Conservation (phyloP, 2,329 filamentous ascomycete genomes). For the Rhinocladiella mackenziei region DNA sequence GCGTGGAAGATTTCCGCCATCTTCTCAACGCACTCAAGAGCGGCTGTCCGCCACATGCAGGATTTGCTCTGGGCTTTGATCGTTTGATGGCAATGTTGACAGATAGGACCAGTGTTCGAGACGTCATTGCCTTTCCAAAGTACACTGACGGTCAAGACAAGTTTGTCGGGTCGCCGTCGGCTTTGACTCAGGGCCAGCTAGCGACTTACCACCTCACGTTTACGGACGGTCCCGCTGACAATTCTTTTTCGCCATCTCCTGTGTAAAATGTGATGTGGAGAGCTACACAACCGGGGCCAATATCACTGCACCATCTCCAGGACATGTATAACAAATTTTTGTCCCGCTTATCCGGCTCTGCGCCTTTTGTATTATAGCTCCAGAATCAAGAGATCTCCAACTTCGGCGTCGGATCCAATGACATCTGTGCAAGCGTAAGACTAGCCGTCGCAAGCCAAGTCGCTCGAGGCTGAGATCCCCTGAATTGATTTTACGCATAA, state of each 20-base stretch:
- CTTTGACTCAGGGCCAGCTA: conserved; percentile 59
- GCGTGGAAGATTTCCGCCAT: conserved; percentile 78
- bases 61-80: conserved; percentile 90
- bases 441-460: background rate
- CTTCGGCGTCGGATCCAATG: too few relatives aligned
- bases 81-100: conserved; percentile 76
- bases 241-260: background rate
- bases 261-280: background rate
- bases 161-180: conserved; percentile 72
- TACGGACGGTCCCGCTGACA: background rate
- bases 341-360: too few relatives aligned
- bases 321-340: too few relatives aligned
- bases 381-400: too few relatives aligned
- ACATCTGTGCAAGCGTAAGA: too few relatives aligned
- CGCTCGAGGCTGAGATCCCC: conserved; percentile 1
- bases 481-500: background rate
- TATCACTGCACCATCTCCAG: too few relatives aligned
- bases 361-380: too few relatives aligned
- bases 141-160: conserved; percentile 82
- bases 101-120: conserved; percentile 70
- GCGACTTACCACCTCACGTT: conserved; percentile 54
- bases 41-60: conserved; percentile 91
- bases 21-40: conserved; percentile 74
- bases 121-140: conserved; percentile 97
- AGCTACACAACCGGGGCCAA: background rate